These are phyloP conservation scores for Talaromyces piceae DNA, from an alignment of 2,329 filamentous ascomycete species.

Conservation along the genomic window DNA sequence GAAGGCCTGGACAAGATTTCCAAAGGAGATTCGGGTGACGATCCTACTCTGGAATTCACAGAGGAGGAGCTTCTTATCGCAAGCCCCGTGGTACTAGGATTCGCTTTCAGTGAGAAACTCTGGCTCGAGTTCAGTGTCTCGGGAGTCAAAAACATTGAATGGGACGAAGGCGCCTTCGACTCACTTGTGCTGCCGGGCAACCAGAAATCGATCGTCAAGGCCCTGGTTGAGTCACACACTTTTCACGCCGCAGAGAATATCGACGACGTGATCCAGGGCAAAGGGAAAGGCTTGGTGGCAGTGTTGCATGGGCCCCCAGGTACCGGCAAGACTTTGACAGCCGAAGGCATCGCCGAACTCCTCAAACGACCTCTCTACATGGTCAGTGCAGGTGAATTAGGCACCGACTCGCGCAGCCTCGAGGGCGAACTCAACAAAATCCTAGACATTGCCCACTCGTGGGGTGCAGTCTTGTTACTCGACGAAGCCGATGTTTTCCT, in stretches of 20 bases:
- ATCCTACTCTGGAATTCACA: constrained; percentile 51
- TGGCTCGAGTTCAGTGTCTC: constrained; percentile 86
- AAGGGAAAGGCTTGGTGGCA: constrained; percentile 75
- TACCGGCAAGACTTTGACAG: constrained; percentile 82
- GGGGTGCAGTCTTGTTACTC: constrained; percentile 76
- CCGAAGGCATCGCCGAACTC: constrained; percentile 76
- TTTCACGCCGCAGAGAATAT: constrained; percentile 75
- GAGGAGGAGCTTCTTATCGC: constrained; percentile 80
- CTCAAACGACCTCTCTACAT: constrained; percentile 76
- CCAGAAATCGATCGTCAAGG: constrained; percentile 64
- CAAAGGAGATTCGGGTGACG: constrained; percentile 17
- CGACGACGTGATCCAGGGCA: constrained; percentile 74
- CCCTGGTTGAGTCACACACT: constrained; percentile 76
- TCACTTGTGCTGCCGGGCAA: constrained; percentile 64
- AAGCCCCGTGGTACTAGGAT: constrained; percentile 77
- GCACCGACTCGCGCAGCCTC: constrained; percentile 65
- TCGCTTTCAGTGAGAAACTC: constrained; percentile 78
- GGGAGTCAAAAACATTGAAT: constrained; percentile 70
- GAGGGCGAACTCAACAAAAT: constrained; percentile 76
- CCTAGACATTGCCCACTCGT: constrained; percentile 75
- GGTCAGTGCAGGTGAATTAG: constrained; percentile 73
- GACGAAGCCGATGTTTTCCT: constrained; percentile 83
- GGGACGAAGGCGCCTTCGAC: constrained; percentile 76
- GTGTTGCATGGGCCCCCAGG: constrained; percentile 81
- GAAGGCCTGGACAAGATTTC: constrained; percentile 53